Base-by-base conservation (phyloP, 2,329 filamentous ascomycete species). In the Sphaceloma murrayae region DNA sequence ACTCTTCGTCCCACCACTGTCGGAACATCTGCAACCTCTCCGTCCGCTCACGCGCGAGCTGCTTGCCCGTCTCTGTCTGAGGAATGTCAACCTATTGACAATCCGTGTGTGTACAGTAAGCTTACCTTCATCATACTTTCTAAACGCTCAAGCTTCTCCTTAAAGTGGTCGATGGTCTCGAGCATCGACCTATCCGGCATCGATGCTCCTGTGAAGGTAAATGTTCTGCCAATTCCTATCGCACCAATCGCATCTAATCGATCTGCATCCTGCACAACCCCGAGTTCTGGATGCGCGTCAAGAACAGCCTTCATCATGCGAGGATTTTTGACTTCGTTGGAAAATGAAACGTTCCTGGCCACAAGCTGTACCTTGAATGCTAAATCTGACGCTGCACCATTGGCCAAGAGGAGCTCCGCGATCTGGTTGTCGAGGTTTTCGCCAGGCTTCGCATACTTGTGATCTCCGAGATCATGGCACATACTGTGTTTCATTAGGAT, bases 181-280 rank as follows among this genome's bases (percentile, higher is more conserved):
- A 70, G 70, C 69, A 93, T 65, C 32, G 69, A 72, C 27, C 53
- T 52, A 17, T 68, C 65, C 3, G 58, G 56, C 24, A 61, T 49
- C 60, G 73, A 77, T 8, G 78, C 80, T 0, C 81, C 87, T 0
- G 82, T 77, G 59, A 78, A 95, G 0, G 81, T 78, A 59, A 91
- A 88, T 30, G 75, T 77, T 32, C 89, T 69, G 2, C 77, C 88
- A 46, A 94, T 80, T 0, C 89, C 89, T 21, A 95, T 75, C 0
- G 84, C 85, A 1, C 88, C 89, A 39, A 95, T 79, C 3, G 87
- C 84, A 64, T 96, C 89, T n/a, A 96, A 68, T 5, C 88, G 73
- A 66, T 95, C 89, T 3, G 88, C 88, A 62, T 95, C 89, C 64
- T 95, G 88, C 22, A 95, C 86, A 36, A 94, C 75, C 0, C 77